phyloP scores from a whole-genome alignment of 257 asterid genomes.

The Knoxia roxburghii region DNA sequence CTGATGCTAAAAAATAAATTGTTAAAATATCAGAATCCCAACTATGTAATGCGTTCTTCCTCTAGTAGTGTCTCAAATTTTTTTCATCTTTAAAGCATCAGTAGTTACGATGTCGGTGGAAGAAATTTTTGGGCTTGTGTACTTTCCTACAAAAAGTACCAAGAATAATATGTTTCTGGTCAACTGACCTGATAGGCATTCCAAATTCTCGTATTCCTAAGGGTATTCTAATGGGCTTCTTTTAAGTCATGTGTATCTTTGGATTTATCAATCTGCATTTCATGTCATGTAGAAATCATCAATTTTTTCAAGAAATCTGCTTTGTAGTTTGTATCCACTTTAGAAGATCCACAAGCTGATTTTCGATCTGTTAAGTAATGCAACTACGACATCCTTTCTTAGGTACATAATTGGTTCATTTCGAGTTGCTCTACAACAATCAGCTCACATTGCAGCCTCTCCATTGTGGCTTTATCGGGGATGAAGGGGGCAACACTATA shows the following conservation, averaged over 20 bases:
- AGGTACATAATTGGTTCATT: background rate
- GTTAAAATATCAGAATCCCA: no score
- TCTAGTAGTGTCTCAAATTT: background rate
- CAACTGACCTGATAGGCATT: no score
- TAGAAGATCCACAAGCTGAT: background rate
- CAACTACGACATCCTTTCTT: background rate
- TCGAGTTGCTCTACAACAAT: background rate
- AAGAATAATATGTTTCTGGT: background rate
- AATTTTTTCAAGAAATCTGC: no score
- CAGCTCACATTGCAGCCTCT: conserved; percentile 57
- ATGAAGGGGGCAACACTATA: conserved; percentile 88
- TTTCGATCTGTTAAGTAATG: background rate
- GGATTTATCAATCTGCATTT: no score
- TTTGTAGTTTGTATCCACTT: background rate
- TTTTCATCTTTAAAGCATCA: background rate
- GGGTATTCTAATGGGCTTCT: background rate
- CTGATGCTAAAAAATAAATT: no score
- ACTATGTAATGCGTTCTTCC: no score
- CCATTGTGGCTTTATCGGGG: conserved; percentile 81
- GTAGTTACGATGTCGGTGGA: background rate
- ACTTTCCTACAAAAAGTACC: background rate
- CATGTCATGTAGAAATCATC: no score
- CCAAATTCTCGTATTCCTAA: background rate
- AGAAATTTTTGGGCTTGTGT: background rate
- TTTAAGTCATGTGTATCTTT: background rate